Percentiles rank a stretch among this genome's conserved stretches.
phyloP scores from a whole-genome alignment of 2,329 filamentous ascomycete genomes.

The Aspergillus sp. region DNA sequence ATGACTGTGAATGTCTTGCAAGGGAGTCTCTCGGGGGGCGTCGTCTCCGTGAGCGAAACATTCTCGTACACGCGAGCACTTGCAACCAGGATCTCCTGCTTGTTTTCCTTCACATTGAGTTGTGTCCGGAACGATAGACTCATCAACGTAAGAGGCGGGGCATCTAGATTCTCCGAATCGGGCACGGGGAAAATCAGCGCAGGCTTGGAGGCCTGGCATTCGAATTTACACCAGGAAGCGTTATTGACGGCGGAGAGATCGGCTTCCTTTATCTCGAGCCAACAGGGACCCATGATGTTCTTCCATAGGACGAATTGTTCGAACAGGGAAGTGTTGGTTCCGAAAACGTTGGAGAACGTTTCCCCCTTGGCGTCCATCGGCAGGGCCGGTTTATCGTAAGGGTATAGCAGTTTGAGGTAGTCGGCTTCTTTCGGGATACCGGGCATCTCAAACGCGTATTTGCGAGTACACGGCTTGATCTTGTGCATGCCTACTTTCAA shows the following conservation, averaged over 20 bases:
- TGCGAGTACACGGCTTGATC: constrained; percentile 84
- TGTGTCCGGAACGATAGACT: constrained; percentile 84
- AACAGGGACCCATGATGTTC: constrained; percentile 98
- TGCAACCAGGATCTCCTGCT: constrained; percentile 89
- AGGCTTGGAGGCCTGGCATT: constrained; percentile 78
- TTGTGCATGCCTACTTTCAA: constrained; percentile 87
- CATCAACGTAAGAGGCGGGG: constrained; percentile 92
- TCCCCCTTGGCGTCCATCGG: constrained; percentile 72
- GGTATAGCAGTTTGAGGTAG: constrained; percentile 94
- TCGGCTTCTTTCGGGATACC: constrained; percentile 84
- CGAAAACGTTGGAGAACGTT: constrained; percentile 93
- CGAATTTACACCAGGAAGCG: constrained; percentile 94
- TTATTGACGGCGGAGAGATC: constrained; percentile 85
- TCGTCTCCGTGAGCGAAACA: constrained; percentile 81
- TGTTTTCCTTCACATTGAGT: constrained; percentile 89
- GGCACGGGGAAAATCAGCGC: constrained; percentile 69
- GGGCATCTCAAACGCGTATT: constrained; percentile 92
- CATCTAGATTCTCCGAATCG: constrained; percentile 77
- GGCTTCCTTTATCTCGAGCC: constrained; percentile 85
- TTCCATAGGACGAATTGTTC: constrained; percentile 99
- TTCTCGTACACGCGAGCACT: constrained; percentile 93
- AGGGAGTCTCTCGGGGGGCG: constrained; percentile 80
- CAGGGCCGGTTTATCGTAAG: constrained; percentile 78
- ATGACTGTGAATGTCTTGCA: constrained; percentile 91
- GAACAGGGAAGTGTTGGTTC: constrained; percentile 88